Evolutionary conservation across 1,284 basidiomycete species (phyloP), one percentile per base, ranked within the genome.

Genomic region (Inonotus obliquus): DNA sequence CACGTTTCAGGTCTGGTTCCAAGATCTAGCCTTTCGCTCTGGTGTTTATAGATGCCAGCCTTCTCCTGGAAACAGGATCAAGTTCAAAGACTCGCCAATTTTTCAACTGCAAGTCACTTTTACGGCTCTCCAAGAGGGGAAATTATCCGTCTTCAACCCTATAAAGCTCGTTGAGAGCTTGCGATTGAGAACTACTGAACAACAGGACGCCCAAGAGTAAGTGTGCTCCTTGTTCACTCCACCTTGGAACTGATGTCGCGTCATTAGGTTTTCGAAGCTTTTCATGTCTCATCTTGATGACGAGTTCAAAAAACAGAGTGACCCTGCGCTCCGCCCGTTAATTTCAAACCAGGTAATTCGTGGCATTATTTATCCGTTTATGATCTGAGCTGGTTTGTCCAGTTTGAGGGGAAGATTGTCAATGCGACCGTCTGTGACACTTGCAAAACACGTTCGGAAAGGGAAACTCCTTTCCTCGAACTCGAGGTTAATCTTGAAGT

Each of bases 181-280:
- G 57, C 82, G 86, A 63, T 76, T 97, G 44, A 82, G 87, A 41
- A 86, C 87, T 10, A 81, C 85, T 0, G 89, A 94, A 70, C 94
- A 97, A 70, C 94, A 97, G 75, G 94, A 97, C 76, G 94, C 94
- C 35, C 92, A 94, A 73, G 94, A 97, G 92, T 95, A 68, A 63
- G 84, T 9, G 75, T 29, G 63, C 38, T 44, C 38, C 41, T 32
- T 45, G 13, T 48, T 17, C 53, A 25, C 17, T n/a, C n/a, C 27
- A 3, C 21, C 19, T 32, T 32, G 3, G n/a, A 17, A 10, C 53
- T 61, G 13, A 55, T 39, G 23, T n/a, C 39, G 55, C 14, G 35
- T 39, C 27, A 37, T 2, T 68, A 96, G 94, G 69, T 97, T 97
- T 71, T 93, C 92, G 0, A 96, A 97, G 69, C 80, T 97, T 17